phyloP scores from a whole-genome alignment of 2,329 filamentous ascomycete species.

The Karstenula rhodostoma region DNA sequence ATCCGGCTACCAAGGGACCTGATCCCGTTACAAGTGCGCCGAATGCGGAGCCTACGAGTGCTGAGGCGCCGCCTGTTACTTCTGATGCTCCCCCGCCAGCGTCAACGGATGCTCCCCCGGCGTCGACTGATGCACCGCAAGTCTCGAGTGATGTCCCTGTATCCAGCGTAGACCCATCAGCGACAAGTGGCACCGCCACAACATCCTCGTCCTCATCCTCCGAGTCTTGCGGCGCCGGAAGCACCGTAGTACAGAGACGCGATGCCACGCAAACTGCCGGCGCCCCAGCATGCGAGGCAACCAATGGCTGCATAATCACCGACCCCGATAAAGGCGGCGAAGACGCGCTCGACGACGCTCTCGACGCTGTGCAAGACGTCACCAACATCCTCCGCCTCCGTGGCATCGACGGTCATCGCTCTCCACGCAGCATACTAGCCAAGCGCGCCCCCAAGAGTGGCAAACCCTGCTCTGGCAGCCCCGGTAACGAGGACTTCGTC shows the following conservation, averaged over 20 bases:
- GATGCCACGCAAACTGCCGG: background rate
- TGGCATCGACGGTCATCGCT: background rate
- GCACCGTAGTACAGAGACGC: background rate
- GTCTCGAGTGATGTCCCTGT: background rate
- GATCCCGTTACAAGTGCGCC: constrained; percentile 1
- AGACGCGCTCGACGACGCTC: background rate
- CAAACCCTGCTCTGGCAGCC: background rate
- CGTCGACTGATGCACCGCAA: background rate
- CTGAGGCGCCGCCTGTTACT: background rate
- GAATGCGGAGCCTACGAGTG: background rate
- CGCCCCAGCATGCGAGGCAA: background rate
- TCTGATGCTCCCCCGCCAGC: background rate
- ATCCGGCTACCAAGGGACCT: background rate
- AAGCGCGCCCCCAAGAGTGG: constrained; percentile 1
- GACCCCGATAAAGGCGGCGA: background rate
- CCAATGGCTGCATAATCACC: background rate
- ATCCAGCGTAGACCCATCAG: background rate
- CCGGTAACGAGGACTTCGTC: background rate
- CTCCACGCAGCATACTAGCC: background rate
- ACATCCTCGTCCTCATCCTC: constrained; percentile 3
- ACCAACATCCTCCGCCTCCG: background rate
- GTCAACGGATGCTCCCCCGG: background rate
- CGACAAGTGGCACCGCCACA: constrained; percentile 1
- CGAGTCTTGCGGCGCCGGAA: background rate
- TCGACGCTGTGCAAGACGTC: background rate